Percentiles rank a stretch among this genome's conserved stretches.
Evolutionary conservation across 768 basidiomycete species (phyloP).

Genomic region (Gautieria morchelliformis): DNA sequence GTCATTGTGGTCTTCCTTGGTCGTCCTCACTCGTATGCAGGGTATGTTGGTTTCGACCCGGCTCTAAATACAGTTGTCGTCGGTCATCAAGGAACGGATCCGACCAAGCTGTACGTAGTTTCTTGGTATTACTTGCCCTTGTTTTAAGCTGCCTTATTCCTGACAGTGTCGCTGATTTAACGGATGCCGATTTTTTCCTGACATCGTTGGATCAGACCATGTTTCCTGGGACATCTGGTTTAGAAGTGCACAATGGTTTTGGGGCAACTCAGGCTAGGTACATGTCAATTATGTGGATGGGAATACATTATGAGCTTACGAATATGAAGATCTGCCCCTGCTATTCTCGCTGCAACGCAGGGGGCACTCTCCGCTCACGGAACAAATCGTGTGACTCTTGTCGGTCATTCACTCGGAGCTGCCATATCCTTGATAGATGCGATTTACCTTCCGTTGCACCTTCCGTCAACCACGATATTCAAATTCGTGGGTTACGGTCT

Average conservation of each 20-base stretch:
- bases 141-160: not conserved
- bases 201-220: conserved; percentile 24
- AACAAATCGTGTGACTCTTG: conserved; percentile 30
- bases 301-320: not conserved
- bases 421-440: conserved; percentile 44
- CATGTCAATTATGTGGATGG: not conserved
- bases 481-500: conserved; percentile 37
- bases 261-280: conserved; percentile 26
- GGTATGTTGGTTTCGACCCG: conserved; percentile 8
- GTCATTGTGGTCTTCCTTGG: not conserved
- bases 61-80: conserved; percentile 22
- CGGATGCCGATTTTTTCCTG: conserved; percentile 29
- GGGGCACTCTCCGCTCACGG: conserved; percentile 24
- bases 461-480: conserved; percentile 30
- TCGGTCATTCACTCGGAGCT: conserved; percentile 45
- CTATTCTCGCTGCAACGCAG: conserved; percentile 31
- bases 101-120: conserved; percentile 19
- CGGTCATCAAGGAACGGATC: conserved; percentile 30
- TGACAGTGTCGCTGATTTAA: conserved; percentile 27
- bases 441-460: conserved; percentile 43
- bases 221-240: conserved; percentile 32
- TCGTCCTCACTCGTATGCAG: not conserved
- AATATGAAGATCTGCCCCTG: conserved; percentile 28
- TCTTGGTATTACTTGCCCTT: not conserved
- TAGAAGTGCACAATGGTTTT: conserved; percentile 39